A percentile compares a stretch with the other conserved stretches of the same genome.
These are phyloP conservation scores for Ophiostoma sp. DNA, from an alignment of 2,329 filamentous ascomycete genomes.

Conservation along the genomic window DNA sequence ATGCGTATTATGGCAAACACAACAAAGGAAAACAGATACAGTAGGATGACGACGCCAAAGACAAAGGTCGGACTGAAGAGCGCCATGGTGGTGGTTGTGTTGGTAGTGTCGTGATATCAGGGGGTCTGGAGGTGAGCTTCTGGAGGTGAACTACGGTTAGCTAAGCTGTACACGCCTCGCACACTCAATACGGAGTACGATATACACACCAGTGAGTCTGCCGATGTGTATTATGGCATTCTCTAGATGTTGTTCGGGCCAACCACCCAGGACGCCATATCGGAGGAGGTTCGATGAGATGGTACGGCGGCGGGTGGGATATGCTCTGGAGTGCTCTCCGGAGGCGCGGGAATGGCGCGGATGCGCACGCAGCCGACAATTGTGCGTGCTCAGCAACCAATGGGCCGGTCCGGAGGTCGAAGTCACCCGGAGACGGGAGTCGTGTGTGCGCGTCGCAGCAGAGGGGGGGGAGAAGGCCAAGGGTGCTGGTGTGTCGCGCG, in stretches of 20 bases:
- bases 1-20: constrained; percentile 90
- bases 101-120: background rate
- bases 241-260: constrained; percentile 20
- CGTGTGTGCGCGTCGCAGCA: background rate
- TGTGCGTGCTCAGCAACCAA: background rate
- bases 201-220: constrained; percentile 16
- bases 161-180: background rate
- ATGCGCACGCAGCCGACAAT: background rate
- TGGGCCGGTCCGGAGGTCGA: background rate
- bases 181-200: background rate
- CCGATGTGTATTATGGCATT: constrained; percentile 21
- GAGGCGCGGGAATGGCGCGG: background rate
- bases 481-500: background rate
- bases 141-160: background rate
- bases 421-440: background rate
- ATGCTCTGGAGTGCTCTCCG: background rate
- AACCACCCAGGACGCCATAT: constrained; percentile 21
- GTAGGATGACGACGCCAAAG: constrained; percentile 75
- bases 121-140: background rate
- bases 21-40: constrained; percentile 88
- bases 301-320: background rate
- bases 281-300: constrained; percentile 5
- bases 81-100: constrained; percentile 48
- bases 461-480: background rate
- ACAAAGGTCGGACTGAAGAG: constrained; percentile 73